Percentiles rank a stretch among this genome's conserved stretches.
These are phyloP conservation scores for Aureobasidium subglaciale DNA, from an alignment of 2,329 filamentous ascomycete genomes.

Conservation along the genomic window DNA sequence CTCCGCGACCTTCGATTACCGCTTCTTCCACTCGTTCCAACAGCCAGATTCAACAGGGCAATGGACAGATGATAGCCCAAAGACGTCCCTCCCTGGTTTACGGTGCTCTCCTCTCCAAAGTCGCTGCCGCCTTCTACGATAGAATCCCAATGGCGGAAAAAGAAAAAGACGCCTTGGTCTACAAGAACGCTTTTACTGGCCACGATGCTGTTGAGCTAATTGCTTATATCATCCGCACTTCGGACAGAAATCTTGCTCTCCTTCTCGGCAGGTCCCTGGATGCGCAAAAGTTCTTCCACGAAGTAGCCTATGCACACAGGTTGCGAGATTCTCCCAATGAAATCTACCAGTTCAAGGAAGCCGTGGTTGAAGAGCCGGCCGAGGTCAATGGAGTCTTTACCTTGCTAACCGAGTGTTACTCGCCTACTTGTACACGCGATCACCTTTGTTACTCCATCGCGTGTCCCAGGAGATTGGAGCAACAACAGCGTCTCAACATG, in stretches of 20 bases:
- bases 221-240: constrained; percentile 94
- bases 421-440: constrained; percentile 90
- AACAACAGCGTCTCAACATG: constrained; percentile 88
- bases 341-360: constrained; percentile 95
- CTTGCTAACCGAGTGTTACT: constrained; percentile 93
- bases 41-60: constrained; percentile 26
- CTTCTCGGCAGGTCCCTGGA: constrained; percentile 86
- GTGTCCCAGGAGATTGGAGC: constrained; percentile 85
- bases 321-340: constrained; percentile 89
- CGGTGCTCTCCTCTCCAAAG: constrained; percentile 84
- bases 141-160: constrained; percentile 80
- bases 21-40: constrained; percentile 30
- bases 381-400: constrained; percentile 96
- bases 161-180: constrained; percentile 93
- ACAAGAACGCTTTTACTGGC: constrained; percentile 95
- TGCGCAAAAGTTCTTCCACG: constrained; percentile 98
- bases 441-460: constrained; percentile 97
- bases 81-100: constrained; percentile 78
- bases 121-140: constrained; percentile 86
- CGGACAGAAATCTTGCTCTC: constrained; percentile 86
- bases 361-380: constrained; percentile 75
- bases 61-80: constrained; percentile 50
- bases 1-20: constrained; percentile 23
- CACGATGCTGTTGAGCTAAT: constrained; percentile 93
- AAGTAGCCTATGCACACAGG: constrained; percentile 95